Conservation (phyloP, 1,284 basidiomycete genomes). For the Microbotryum scabiosae region DNA sequence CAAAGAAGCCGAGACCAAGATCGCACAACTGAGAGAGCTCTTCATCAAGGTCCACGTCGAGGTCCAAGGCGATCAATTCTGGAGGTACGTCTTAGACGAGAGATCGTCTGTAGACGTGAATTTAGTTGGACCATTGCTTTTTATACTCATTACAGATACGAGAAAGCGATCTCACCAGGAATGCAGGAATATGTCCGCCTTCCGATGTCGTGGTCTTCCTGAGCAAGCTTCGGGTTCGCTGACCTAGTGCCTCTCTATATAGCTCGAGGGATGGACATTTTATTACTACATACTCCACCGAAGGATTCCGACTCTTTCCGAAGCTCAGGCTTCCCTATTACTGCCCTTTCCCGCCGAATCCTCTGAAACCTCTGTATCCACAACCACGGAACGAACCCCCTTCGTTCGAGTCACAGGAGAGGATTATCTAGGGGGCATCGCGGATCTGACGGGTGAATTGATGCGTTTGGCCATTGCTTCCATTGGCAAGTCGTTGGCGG, state of each 20-base stretch:
- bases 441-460: constrained; percentile 91
- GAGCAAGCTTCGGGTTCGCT: constrained; percentile 11
- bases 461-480: constrained; percentile 78
- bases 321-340: constrained; percentile 21
- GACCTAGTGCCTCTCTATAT: constrained; percentile 37
- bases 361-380: no score
- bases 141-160: constrained; percentile 20
- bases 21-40: constrained; percentile 59
- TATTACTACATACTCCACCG: constrained; percentile 69
- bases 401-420: constrained; percentile 46
- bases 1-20: constrained; percentile 55
- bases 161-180: constrained; percentile 34
- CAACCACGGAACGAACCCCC: background rate
- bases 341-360: background rate
- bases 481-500: constrained; percentile 39
- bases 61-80: constrained; percentile 56
- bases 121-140: background rate
- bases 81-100: constrained; percentile 47
- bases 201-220: background rate
- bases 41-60: constrained; percentile 59
- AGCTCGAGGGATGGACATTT: constrained; percentile 88
- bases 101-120: background rate
- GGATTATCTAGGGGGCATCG: constrained; percentile 85
- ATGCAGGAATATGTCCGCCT: constrained; percentile 40
- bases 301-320: constrained; percentile 45